Percentiles rank a stretch among this genome's conserved stretches.
These are phyloP conservation scores for Stachybotrys echinatus DNA, from an alignment of 2,329 filamentous ascomycete genomes.

Conservation along the genomic window DNA sequence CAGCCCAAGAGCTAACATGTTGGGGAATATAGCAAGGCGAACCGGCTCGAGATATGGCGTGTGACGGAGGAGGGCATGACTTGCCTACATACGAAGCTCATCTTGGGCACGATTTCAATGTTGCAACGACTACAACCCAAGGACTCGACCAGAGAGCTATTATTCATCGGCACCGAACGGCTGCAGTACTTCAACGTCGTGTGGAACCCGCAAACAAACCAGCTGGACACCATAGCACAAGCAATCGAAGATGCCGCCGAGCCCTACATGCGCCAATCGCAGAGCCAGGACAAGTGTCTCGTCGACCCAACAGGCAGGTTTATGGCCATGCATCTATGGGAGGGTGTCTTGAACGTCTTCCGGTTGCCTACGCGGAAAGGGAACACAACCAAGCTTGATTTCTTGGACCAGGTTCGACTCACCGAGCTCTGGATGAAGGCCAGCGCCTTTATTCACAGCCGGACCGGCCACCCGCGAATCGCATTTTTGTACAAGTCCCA, in stretches of 20 bases:
- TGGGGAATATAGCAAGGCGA: slow-evolving; percentile 62
- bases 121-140: slow-evolving; percentile 74
- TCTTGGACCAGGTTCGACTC: slow-evolving; percentile 50
- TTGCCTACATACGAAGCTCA: slow-evolving; percentile 61
- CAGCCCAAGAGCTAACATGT: slow-evolving; percentile 1
- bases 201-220: slow-evolving; percentile 61
- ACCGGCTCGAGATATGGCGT: slow-evolving; percentile 79
- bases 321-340: slow-evolving; percentile 55
- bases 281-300: slow-evolving; percentile 76
- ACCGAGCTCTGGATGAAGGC: slow-evolving; percentile 56
- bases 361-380: slow-evolving; percentile 43
- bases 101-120: slow-evolving; percentile 85
- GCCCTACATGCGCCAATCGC: slow-evolving; percentile 66
- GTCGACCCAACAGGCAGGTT: slow-evolving; percentile 72
- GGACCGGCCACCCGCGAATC: slow-evolving; percentile 52
- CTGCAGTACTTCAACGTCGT: slow-evolving; percentile 85
- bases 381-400: slow-evolving; percentile 36
- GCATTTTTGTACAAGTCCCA: slow-evolving; percentile 54
- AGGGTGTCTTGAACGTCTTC: slow-evolving; percentile 52
- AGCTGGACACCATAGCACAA: slow-evolving; percentile 47
- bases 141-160: slow-evolving; percentile 69
- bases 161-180: slow-evolving; percentile 88
- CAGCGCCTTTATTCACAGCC: slow-evolving; percentile 51
- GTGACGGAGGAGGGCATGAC: slow-evolving; percentile 58
- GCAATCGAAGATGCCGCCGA: slow-evolving; percentile 49